Evolutionary conservation across 2,329 filamentous ascomycete genomes (phyloP), one percentile per base, ranked within the genome.

Genomic region (Claviceps africana): DNA sequence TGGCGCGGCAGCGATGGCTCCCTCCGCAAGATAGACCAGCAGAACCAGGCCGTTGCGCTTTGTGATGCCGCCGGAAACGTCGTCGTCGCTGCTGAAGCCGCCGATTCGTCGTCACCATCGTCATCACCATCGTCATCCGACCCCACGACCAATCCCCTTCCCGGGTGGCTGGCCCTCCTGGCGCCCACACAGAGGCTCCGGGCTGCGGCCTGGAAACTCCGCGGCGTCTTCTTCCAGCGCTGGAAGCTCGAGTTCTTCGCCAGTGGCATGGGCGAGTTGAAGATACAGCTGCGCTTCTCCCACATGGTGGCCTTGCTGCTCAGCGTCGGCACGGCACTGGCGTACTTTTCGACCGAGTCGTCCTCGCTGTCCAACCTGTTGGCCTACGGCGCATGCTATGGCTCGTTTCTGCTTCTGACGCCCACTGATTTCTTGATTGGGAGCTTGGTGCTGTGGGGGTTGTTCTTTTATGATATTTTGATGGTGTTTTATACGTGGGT

Each of bases 401-500:
- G 80, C 8, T 82, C 86, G 4, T 76, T 96, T 52, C 81, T 91
- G 60, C 70, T 95, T 51, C 81, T 97, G 72, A 95, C 89, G 1
- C 89, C 90, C 0, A 95, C 89, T 0, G 91, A 88, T 0, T 95
- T 96, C 63, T 71, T 78, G 51, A 95, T 87, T 0, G 88, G 88
- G 0, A 85, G 84, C 7, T 67, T 90, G 44, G 82, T 97, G 10
- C 73, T 97, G 1, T 71, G 74, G 10, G 87, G 85, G 0, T 73
- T 97, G 1, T 97, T 97, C 71, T 81, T 95, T 62, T 98, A 98
- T 63, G 91, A 98, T 64, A 91, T 98, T 48, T 82, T 93, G 66
- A 89, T 91, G 75, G 87, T 93, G 6, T 93, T 93, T 64, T 93
- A 85, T 64, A 90, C 86, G 71, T 82, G 64, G 68, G 79, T 73